A percentile compares a stretch with the other conserved stretches of the same genome.
Evolutionary conservation across 768 basidiomycete genomes (phyloP).

Genomic region (Boletus pseudo-olivaceus): DNA sequence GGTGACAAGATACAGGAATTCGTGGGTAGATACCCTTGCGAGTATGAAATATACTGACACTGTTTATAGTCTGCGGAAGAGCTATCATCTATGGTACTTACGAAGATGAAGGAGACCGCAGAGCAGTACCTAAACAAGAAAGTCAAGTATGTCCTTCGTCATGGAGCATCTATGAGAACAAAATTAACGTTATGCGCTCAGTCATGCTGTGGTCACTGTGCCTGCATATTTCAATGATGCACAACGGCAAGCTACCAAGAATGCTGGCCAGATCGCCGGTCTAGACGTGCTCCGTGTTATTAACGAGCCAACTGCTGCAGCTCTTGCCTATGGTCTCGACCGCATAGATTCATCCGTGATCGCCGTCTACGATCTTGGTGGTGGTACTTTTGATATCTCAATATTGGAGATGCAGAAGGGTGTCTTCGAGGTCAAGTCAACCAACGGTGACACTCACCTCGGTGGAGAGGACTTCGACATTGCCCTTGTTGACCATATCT

Average conservation of each 20-base stretch:
- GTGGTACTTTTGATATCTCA: conserved; percentile 99
- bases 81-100: conserved; percentile 81
- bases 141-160: conserved; percentile 66
- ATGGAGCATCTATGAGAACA: not conserved
- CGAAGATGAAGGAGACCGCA: conserved; percentile 95
- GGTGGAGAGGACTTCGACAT: conserved; percentile 98
- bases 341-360: conserved; percentile 77
- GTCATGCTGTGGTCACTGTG: conserved; percentile 89
- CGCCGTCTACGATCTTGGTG: conserved; percentile 97
- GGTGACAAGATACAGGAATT: conserved; percentile 78
- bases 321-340: conserved; percentile 96
- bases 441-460: conserved; percentile 98
- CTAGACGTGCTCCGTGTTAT: conserved; percentile 97
- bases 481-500: conserved; percentile 77
- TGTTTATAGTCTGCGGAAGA: conserved; percentile 72
- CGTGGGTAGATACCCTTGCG: conserved; percentile 45
- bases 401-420: conserved; percentile 99
- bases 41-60: conserved; percentile 5
- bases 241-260: conserved; percentile 97
- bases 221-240: conserved; percentile 99
- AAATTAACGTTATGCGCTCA: conserved; percentile 24
- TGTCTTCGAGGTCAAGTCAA: conserved; percentile 99
- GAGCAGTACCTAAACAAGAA: conserved; percentile 90
- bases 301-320: conserved; percentile 98
- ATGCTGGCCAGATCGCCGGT: conserved; percentile 96